Evolutionary conservation across 495 filamentous ascomycete genomes (phyloP).

Genomic region (Echria macrotheca): DNA sequence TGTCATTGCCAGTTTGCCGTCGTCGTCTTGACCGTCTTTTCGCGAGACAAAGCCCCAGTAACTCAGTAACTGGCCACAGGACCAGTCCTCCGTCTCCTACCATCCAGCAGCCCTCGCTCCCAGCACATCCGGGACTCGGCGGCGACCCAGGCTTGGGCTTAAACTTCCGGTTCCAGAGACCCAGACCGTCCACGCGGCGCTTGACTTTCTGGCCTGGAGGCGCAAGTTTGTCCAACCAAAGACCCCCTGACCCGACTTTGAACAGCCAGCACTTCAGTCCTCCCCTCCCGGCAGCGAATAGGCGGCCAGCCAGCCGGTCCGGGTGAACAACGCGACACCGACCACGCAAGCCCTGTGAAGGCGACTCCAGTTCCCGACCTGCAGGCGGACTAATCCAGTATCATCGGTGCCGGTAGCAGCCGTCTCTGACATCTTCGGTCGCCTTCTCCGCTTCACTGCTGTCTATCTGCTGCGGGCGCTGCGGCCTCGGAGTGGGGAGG

Average conservation of each 20-base stretch:
- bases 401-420: neutral
- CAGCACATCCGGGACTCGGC: too few species aligned
- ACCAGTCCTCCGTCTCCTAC: too few species aligned
- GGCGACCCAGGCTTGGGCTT: too few species aligned
- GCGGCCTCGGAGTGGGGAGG: constrained; percentile 5
- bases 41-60: too few species aligned
- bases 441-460: neutral
- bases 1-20: constrained; percentile 4
- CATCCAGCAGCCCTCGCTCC: too few species aligned
- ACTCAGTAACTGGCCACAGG: too few species aligned
- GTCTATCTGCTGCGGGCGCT: neutral
- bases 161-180: too few species aligned
- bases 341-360: constrained; percentile 1
- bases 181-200: constrained; percentile 1
- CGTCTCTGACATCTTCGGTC: neutral
- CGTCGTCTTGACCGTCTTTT: too few species aligned
- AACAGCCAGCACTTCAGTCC: neutral
- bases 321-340: constrained; percentile 9
- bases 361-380: constrained; percentile 10
- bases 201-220: neutral
- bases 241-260: neutral
- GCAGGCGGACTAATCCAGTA: constrained; percentile 12
- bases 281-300: constrained; percentile 7
- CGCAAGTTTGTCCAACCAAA: neutral
- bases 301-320: neutral